Conservation (phyloP, 2,329 filamentous ascomycete genomes). For the Trichoderma koningiopsis region DNA sequence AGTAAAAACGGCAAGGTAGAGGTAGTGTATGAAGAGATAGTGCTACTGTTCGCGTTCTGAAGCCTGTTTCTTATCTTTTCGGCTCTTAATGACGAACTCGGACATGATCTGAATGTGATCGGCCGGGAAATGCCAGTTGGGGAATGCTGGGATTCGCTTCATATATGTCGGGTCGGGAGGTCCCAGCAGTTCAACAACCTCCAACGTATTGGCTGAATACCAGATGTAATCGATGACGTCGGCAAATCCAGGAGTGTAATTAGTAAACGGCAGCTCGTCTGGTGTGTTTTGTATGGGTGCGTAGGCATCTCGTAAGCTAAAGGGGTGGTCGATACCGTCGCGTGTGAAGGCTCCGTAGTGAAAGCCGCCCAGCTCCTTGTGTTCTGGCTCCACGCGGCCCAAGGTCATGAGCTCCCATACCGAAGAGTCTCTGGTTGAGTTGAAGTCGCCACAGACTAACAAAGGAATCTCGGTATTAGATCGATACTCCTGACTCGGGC, state of each 20-base stretch:
- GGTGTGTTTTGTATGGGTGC: constrained; percentile 77
- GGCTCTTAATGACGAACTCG: constrained; percentile 84
- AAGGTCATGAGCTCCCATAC: constrained; percentile 88
- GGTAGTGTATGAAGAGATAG: not conserved
- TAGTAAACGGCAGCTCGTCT: constrained; percentile 88
- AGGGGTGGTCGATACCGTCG: constrained; percentile 91
- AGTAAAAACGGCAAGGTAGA: not conserved
- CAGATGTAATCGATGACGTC: constrained; percentile 97
- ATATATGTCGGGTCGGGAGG: constrained; percentile 85
- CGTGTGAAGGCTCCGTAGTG: constrained; percentile 93
- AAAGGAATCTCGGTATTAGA: constrained; percentile 86
- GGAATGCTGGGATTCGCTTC: constrained; percentile 84
- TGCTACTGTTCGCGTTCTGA: constrained; percentile 57
- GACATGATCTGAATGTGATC: constrained; percentile 90
- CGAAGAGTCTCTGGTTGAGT: constrained; percentile 82
- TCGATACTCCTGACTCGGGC: constrained; percentile 83
- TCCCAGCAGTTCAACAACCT: constrained; percentile 80
- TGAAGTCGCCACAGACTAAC: constrained; percentile 93
- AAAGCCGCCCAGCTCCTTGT: constrained; percentile 76
- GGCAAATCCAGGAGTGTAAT: constrained; percentile 92
- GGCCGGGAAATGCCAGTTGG: constrained; percentile 91
- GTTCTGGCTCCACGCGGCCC: constrained; percentile 75
- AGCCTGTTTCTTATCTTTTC: constrained; percentile 75
- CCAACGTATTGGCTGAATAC: constrained; percentile 89
- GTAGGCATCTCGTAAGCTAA: constrained; percentile 90